A percentile compares a stretch with the other conserved stretches of the same genome.
Conservation (phyloP, 108 stramenopile species). For the Bacterosira constricta region DNA sequence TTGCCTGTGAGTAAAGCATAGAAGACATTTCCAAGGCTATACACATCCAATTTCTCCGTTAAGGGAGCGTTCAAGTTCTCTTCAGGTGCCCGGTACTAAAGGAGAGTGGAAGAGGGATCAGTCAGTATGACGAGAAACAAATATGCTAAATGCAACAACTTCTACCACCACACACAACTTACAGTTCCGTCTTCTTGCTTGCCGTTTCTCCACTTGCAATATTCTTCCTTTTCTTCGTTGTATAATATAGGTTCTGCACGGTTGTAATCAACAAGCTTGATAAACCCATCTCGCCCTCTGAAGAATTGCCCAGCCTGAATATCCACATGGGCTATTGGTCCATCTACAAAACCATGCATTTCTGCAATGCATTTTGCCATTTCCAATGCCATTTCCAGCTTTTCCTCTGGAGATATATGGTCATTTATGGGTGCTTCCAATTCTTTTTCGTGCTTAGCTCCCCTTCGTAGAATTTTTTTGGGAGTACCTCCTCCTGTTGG, state of each 20-base stretch:
- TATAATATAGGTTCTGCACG: conserved; percentile 72
- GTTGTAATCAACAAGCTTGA: conserved; percentile 87
- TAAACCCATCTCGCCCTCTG: conserved; percentile 33
- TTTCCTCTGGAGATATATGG: conserved; percentile 54
- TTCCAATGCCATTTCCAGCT: conserved; percentile 53
- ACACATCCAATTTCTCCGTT: conserved; percentile 70
- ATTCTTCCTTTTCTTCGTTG: conserved; percentile 48
- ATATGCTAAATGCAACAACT: neutral
- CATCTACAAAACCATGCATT: conserved; percentile 66
- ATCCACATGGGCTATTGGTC: conserved; percentile 77
- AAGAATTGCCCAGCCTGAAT: conserved; percentile 69
- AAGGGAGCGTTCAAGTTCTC: conserved; percentile 53
- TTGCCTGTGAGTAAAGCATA: conserved; percentile 59
- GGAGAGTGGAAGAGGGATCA: neutral
- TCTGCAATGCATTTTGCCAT: conserved; percentile 54
- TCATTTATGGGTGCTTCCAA: conserved; percentile 42
- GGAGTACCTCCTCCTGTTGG: conserved; percentile 35
- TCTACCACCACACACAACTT: neutral
- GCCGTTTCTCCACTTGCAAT: conserved; percentile 70
- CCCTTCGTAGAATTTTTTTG: conserved; percentile 1
- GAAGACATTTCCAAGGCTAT: conserved; percentile 72
- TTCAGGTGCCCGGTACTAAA: conserved; percentile 60
- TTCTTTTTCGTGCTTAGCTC: conserved; percentile 1
- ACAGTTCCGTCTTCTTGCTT: conserved; percentile 24
- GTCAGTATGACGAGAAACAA: neutral